Evolutionary conservation across 164 flowering plant species (phyloP).

Genomic region (Tinospora cordifolia): DNA sequence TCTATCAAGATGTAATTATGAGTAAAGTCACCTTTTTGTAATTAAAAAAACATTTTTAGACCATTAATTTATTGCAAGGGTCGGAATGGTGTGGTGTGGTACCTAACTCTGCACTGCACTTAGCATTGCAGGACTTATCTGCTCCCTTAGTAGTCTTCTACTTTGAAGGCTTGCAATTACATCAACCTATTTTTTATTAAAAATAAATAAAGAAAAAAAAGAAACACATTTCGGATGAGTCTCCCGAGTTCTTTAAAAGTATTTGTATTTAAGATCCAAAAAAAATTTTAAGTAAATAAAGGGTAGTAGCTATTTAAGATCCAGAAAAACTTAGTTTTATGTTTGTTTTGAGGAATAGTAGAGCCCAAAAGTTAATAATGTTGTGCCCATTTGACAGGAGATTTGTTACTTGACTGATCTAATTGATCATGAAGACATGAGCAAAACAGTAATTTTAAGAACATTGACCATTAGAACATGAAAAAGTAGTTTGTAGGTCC

Average conservation of each 20-base stretch:
- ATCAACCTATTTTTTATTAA: conserved; percentile 74
- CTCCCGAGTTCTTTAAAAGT: background rate
- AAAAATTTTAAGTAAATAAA: too few relatives aligned
- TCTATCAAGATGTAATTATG: too few relatives aligned
- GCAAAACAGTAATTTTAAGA: conserved; percentile 32
- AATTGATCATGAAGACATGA: conserved; percentile 41
- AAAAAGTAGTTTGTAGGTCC: background rate
- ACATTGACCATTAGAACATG: background rate
- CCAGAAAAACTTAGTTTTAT: too few relatives aligned
- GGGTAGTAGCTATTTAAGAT: background rate
- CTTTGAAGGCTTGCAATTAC: conserved; percentile 79
- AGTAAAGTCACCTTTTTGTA: too few relatives aligned
- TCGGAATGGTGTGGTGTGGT: conserved; percentile 6
- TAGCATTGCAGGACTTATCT: conserved; percentile 87
- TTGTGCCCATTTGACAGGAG: background rate
- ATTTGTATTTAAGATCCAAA: background rate
- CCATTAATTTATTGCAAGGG: too few relatives aligned
- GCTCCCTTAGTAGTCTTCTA: conserved; percentile 84
- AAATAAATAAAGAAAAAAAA: too few relatives aligned
- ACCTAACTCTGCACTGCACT: conserved; percentile 97
- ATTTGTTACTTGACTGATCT: conserved; percentile 41
- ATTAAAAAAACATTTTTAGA: too few relatives aligned
- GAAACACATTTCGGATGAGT: background rate
- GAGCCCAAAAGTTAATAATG: too few relatives aligned
- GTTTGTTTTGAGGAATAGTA: too few relatives aligned